Percentiles rank a stretch among this genome's conserved stretches.
phyloP scores from a whole-genome alignment of 2,329 filamentous ascomycete genomes.

The Stachybotrys echinatus region DNA sequence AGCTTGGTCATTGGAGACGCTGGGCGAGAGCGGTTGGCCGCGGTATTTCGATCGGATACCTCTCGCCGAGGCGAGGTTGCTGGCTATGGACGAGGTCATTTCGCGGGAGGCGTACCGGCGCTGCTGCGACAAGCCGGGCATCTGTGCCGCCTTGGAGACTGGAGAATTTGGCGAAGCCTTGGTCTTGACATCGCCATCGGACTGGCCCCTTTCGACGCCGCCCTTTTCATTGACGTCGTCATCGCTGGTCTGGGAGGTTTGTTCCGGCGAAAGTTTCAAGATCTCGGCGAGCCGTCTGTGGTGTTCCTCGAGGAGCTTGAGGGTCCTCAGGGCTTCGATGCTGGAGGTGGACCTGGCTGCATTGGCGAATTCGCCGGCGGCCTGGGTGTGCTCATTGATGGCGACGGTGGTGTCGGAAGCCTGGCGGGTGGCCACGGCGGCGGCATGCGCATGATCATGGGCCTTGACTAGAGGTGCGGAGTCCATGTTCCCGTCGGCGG shows the following conservation, averaged over 20 bases:
- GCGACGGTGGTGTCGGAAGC: constrained; percentile 73
- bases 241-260: constrained; percentile 25
- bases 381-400: constrained; percentile 80
- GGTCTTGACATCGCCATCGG: constrained; percentile 4
- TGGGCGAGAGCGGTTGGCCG: constrained; percentile 64
- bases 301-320: constrained; percentile 81
- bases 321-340: constrained; percentile 72
- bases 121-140: constrained; percentile 30
- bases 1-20: constrained; percentile 67
- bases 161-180: constrained; percentile 11
- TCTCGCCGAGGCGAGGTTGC: constrained; percentile 78
- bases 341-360: constrained; percentile 68
- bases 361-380: constrained; percentile 82
- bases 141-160: constrained; percentile 17
- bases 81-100: constrained; percentile 77
- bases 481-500: constrained; percentile 26
- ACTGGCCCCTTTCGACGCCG: constrained; percentile 16
- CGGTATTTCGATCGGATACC: constrained; percentile 66
- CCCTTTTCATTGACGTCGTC: constrained; percentile 21
- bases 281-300: constrained; percentile 80
- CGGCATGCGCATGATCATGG: constrained; percentile 83
- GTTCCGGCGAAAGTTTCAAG: constrained; percentile 61
- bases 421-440: constrained; percentile 71
- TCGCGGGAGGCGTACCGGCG: constrained; percentile 58
- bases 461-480: constrained; percentile 51